phyloP scores from a whole-genome alignment of 2,329 filamentous ascomycete species.

The Sphaerulina vaccinii region DNA sequence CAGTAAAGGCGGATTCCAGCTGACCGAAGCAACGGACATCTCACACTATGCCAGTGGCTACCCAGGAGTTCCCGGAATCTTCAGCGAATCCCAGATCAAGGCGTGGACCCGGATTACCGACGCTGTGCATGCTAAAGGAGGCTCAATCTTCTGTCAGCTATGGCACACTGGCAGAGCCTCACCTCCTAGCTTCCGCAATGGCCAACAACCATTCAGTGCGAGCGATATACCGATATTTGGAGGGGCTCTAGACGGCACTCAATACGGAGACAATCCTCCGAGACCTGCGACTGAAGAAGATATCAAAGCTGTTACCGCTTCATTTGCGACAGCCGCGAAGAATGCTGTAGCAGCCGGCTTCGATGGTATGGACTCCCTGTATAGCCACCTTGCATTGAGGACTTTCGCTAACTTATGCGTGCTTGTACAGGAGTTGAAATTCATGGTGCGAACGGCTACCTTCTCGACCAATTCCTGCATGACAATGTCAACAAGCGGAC shows the following conservation, averaged over 20 bases:
- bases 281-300: slow-evolving; percentile 39
- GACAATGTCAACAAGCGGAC: slow-evolving; percentile 54
- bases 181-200: slow-evolving; percentile 25
- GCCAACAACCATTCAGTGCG: slow-evolving; percentile 29
- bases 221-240: slow-evolving; percentile 36
- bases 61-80: slow-evolving; percentile 57
- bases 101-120: slow-evolving; percentile 61
- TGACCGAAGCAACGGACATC: slow-evolving; percentile 57
- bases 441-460: slow-evolving; percentile 46
- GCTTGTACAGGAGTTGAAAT: slow-evolving; percentile 46
- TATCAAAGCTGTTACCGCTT: slow-evolving; percentile 37
- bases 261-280: slow-evolving; percentile 38
- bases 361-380: slow-evolving; percentile 45
- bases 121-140: slow-evolving; percentile 62
- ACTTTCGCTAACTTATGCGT: not conserved
- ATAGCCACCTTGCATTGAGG: no score
- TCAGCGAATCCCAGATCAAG: slow-evolving; percentile 53
- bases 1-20: slow-evolving; percentile 46
- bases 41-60: slow-evolving; percentile 46
- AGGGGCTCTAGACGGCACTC: slow-evolving; percentile 30
- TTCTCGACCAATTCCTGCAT: slow-evolving; percentile 65
- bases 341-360: slow-evolving; percentile 50
- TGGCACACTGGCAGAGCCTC: slow-evolving; percentile 57
- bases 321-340: slow-evolving; percentile 43
- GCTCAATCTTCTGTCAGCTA: slow-evolving; percentile 62